phyloP scores from a whole-genome alignment of 2,329 filamentous ascomycete genomes.

The Diaporthe vaccinii region DNA sequence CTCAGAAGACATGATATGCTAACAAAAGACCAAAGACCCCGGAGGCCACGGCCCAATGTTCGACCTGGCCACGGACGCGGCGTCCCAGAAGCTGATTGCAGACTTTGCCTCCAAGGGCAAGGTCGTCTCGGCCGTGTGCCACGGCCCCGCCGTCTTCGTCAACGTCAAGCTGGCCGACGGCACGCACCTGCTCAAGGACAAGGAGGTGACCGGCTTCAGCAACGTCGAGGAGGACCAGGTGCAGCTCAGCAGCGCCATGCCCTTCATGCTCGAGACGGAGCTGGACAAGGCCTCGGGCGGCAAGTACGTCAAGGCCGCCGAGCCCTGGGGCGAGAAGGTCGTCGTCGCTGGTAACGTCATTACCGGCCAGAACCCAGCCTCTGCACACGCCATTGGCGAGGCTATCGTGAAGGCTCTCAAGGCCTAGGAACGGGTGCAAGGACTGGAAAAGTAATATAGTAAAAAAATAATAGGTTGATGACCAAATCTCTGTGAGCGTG shows the following conservation, averaged over 20 bases:
- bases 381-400: conserved; percentile 64
- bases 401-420: conserved; percentile 63
- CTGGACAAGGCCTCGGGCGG: conserved; percentile 64
- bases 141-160: conserved; percentile 74
- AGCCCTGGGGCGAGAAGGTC: conserved; percentile 64
- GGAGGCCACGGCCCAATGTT: conserved; percentile 76
- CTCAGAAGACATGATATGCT: background rate
- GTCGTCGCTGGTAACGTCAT: conserved; percentile 66
- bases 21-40: conserved; percentile 49
- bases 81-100: conserved; percentile 70
- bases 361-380: conserved; percentile 71
- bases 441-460: background rate
- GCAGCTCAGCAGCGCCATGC: conserved; percentile 58
- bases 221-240: conserved; percentile 67
- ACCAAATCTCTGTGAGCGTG: background rate
- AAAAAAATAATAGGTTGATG: conserved; percentile 1
- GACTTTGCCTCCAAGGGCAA: conserved; percentile 74
- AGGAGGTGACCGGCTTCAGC: conserved; percentile 71
- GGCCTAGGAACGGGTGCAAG: background rate
- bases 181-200: conserved; percentile 66
- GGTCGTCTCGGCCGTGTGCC: conserved; percentile 76
- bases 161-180: conserved; percentile 68
- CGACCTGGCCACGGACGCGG: conserved; percentile 70
- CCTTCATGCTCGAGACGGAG: conserved; percentile 73
- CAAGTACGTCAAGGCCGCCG: conserved; percentile 67